phyloP scores from a whole-genome alignment of 2,329 filamentous ascomycete genomes.

The Kalmusia sp. region DNA sequence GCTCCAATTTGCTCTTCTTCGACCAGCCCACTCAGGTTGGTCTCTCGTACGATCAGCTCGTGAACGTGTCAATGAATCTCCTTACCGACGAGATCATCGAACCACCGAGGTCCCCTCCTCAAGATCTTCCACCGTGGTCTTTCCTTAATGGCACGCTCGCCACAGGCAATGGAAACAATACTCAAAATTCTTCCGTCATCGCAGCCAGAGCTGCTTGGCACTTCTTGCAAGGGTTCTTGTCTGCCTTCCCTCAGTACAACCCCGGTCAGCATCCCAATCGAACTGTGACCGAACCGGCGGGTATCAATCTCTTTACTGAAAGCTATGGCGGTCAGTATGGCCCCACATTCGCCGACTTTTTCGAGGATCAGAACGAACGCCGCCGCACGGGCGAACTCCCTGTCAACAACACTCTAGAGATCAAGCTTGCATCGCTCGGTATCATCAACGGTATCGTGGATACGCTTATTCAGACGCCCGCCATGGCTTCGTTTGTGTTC shows the following conservation, averaged over 20 bases:
- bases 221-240: constrained; percentile 68
- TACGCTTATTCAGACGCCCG: constrained; percentile 65
- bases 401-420: constrained; percentile 61
- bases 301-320: constrained; percentile 72
- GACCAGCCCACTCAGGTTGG: constrained; percentile 73
- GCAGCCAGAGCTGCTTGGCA: constrained; percentile 70
- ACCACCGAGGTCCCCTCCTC: constrained; percentile 36
- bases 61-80: constrained; percentile 54
- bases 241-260: constrained; percentile 65
- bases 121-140: constrained; percentile 47
- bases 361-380: constrained; percentile 67
- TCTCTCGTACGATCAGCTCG: constrained; percentile 70
- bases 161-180: constrained; percentile 57
- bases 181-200: constrained; percentile 63
- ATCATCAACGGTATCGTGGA: constrained; percentile 78
- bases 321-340: constrained; percentile 76
- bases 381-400: constrained; percentile 59
- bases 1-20: constrained; percentile 66
- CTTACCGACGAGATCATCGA: constrained; percentile 34
- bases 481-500: constrained; percentile 63
- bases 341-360: constrained; percentile 65
- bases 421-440: constrained; percentile 68
- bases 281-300: constrained; percentile 52
- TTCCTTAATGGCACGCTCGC: constrained; percentile 71
- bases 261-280: constrained; percentile 52